A percentile compares a stretch with the other conserved stretches of the same genome.
Evolutionary conservation across 1,284 basidiomycete genomes (phyloP).

Genomic region (Butyriboletus regius): DNA sequence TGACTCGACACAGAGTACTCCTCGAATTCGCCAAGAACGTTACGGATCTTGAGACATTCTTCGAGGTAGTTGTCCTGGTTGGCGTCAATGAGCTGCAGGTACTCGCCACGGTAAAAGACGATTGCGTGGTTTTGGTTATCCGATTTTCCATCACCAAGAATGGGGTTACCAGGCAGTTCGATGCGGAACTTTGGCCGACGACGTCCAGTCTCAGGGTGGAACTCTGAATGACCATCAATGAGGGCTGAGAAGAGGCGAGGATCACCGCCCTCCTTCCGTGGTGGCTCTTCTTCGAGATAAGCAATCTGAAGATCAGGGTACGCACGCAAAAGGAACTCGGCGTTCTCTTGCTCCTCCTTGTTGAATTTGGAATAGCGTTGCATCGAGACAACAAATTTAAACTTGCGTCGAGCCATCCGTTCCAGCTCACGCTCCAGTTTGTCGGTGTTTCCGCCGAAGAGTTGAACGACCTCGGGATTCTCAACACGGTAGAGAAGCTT

Average conservation of each 20-base stretch:
- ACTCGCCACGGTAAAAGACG: constrained; percentile 98
- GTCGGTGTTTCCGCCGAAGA: constrained; percentile 96
- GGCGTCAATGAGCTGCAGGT: constrained; percentile 96
- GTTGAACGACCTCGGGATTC: constrained; percentile 96
- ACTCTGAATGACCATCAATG: constrained; percentile 97
- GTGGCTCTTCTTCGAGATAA: constrained; percentile 92
- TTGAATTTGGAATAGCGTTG: constrained; percentile 99
- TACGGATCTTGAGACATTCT: constrained; percentile 98
- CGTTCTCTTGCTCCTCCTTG: constrained; percentile 98
- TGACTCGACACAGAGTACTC: constrained; percentile 80
- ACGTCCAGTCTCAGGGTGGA: constrained; percentile 80
- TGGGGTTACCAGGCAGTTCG: constrained; percentile 96
- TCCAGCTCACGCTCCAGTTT: constrained; percentile 94
- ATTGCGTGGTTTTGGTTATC: constrained; percentile 99
- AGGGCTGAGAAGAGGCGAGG: constrained; percentile 91
- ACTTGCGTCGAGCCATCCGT: constrained; percentile 94
- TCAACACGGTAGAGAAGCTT: constrained; percentile 99
- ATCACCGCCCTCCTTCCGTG: constrained; percentile 91
- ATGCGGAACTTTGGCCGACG: constrained; percentile 96
- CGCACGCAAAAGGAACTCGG: constrained; percentile 95
- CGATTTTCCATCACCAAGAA: constrained; percentile 97
- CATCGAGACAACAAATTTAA: constrained; percentile 99
- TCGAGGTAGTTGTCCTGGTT: constrained; percentile 99
- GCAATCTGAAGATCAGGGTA: constrained; percentile 98
- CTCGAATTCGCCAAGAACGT: constrained; percentile 97